phyloP scores from a whole-genome alignment of 768 basidiomycete species.

The Austroboletus eburneus region DNA sequence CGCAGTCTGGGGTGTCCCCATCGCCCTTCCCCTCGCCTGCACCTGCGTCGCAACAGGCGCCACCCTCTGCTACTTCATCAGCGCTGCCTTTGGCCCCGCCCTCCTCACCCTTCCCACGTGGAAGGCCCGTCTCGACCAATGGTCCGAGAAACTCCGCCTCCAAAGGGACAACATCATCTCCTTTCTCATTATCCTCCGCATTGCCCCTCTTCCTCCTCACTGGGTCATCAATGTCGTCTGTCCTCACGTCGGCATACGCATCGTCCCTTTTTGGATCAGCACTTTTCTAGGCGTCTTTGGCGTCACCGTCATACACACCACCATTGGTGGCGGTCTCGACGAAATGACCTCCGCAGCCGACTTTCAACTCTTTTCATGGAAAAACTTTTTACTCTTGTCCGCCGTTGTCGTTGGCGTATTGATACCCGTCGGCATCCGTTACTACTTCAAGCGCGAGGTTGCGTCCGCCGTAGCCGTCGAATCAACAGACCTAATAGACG shows the following conservation, averaged over 20 bases:
- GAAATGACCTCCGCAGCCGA: slow-evolving; percentile 93
- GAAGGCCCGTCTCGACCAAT: slow-evolving; percentile 76
- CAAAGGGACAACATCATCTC: slow-evolving; percentile 85
- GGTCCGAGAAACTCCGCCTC: slow-evolving; percentile 71
- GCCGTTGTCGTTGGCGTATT: slow-evolving; percentile 89
- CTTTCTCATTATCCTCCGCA: slow-evolving; percentile 91
- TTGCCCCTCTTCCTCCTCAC: slow-evolving; percentile 91
- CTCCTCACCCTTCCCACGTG: slow-evolving; percentile 83
- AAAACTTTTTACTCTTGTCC: slow-evolving; percentile 80
- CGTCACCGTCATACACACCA: slow-evolving; percentile 90
- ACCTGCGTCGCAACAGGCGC: slow-evolving; percentile 90
- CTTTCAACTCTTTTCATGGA: slow-evolving; percentile 90
- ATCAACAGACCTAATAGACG: slow-evolving; percentile 32
- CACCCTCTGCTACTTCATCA: slow-evolving; percentile 88
- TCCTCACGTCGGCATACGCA: slow-evolving; percentile 85
- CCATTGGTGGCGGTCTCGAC: slow-evolving; percentile 89
- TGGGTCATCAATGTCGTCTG: slow-evolving; percentile 95
- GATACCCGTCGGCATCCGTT: slow-evolving; percentile 86
- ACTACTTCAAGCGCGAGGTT: slow-evolving; percentile 70
- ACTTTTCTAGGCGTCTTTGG: slow-evolving; percentile 91
- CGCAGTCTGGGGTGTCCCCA: slow-evolving; percentile 88
- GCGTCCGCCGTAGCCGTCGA: slow-evolving; percentile 36
- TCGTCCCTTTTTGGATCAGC: slow-evolving; percentile 84
- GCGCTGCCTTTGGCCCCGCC: slow-evolving; percentile 88
- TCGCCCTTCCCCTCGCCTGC: slow-evolving; percentile 87